Evolutionary conservation across 2,329 filamentous ascomycete species (phyloP).

Genomic region (Westerdykella sp.): DNA sequence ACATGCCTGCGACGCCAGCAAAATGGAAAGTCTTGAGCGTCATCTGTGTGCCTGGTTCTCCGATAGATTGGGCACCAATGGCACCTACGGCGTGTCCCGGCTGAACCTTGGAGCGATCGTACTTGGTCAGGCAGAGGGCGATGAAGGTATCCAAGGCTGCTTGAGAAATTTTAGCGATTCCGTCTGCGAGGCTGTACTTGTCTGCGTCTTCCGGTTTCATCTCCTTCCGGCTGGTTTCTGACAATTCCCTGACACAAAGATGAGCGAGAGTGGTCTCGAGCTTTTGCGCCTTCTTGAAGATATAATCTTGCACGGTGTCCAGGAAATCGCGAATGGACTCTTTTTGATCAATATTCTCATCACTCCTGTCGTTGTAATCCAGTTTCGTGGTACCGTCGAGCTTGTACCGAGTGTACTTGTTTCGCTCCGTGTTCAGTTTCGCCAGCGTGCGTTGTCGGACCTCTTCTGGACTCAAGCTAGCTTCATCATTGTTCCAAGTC

Average conservation of each 20-base stretch:
- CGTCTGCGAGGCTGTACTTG: slow-evolving; percentile 46
- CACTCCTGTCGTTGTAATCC: slow-evolving; percentile 62
- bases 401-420: slow-evolving; percentile 41
- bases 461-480: slow-evolving; percentile 65
- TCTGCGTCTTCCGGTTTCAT: slow-evolving; percentile 31
- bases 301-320: slow-evolving; percentile 66
- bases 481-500: slow-evolving; percentile 74
- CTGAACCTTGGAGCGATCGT: slow-evolving; percentile 84
- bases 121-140: slow-evolving; percentile 76
- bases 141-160: slow-evolving; percentile 72
- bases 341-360: slow-evolving; percentile 49
- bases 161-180: slow-evolving; percentile 76
- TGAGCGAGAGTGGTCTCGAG: slow-evolving; percentile 46
- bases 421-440: slow-evolving; percentile 62
- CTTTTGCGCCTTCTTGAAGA: slow-evolving; percentile 57
- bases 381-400: slow-evolving; percentile 43
- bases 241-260: slow-evolving; percentile 18
- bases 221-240: slow-evolving; percentile 4
- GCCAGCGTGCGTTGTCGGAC: slow-evolving; percentile 63
- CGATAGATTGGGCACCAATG: slow-evolving; percentile 94
- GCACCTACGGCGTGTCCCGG: slow-evolving; percentile 94
- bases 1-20: slow-evolving; percentile 98
- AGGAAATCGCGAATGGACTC: slow-evolving; percentile 82
- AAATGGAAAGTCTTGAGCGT: slow-evolving; percentile 99
- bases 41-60: slow-evolving; percentile 98